These are phyloP conservation scores for Barnettozyma salicaria DNA, from an alignment of 805 yeast genomes.

Conservation along the genomic window DNA sequence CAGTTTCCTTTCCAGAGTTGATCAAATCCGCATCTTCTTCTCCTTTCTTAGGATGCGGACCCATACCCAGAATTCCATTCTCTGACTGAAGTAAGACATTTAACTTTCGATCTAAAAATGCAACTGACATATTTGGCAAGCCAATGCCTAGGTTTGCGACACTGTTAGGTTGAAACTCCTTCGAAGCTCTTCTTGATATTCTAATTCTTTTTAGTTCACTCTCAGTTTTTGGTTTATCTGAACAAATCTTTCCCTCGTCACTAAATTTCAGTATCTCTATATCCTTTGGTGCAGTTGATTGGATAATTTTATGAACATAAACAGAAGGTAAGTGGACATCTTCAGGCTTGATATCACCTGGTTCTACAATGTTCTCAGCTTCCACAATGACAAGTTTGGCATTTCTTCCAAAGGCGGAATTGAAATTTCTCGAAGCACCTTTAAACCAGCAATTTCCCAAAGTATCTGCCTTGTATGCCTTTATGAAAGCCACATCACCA, in stretches of 20 bases:
- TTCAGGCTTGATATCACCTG: conserved; percentile 39
- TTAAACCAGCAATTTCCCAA: conserved; percentile 44
- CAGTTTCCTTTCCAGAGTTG: conserved; percentile 49
- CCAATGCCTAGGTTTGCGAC: conserved; percentile 45
- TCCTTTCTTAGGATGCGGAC: conserved; percentile 39
- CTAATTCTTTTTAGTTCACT: conserved; percentile 23
- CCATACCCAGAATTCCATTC: conserved; percentile 45
- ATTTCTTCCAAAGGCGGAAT: conserved; percentile 39
- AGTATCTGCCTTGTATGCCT: conserved; percentile 42
- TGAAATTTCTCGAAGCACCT: conserved; percentile 43
- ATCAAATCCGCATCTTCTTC: conserved; percentile 42
- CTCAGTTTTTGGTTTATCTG: conserved; percentile 18
- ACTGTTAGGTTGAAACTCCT: conserved; percentile 39
- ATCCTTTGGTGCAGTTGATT: conserved; percentile 38
- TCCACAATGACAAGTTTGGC: conserved; percentile 43
- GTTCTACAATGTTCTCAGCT: conserved; percentile 44
- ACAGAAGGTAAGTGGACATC: conserved; percentile 43
- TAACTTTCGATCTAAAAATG: conserved; percentile 31
- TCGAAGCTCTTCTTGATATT: conserved; percentile 40
- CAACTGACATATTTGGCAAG: conserved; percentile 45
- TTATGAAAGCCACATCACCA: conserved; percentile 45
- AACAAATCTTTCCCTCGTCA: conserved; percentile 12
- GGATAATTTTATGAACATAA: conserved; percentile 36
- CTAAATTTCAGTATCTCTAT: conserved; percentile 34
- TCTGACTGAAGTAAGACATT: conserved; percentile 41